A percentile compares a stretch with the other conserved stretches of the same genome.
phyloP scores from a whole-genome alignment of 2,329 filamentous ascomycete species.

The Macroventuria anomochaeta region DNA sequence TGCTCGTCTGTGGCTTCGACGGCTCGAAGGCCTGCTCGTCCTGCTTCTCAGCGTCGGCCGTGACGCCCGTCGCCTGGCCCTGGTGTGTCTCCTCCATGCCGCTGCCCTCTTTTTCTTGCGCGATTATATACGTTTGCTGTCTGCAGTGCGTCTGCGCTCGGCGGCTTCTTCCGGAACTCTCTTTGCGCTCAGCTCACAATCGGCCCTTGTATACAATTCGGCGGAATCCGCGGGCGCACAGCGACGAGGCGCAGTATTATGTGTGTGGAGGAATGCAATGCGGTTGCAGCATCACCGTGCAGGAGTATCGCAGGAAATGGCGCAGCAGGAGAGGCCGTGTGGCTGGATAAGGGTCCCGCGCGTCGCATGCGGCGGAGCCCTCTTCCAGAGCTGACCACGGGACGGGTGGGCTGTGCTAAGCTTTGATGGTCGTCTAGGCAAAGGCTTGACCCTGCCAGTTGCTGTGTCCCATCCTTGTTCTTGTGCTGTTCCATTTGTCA shows the following conservation, averaged over 20 bases:
- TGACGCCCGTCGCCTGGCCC: conserved; percentile 10
- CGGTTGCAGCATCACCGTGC: neutral
- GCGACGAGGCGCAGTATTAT: neutral
- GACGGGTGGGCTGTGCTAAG: conserved; percentile 2
- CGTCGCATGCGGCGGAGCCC: conserved; percentile 5
- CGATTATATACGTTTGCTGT: conserved; percentile 17
- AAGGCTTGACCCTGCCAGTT: conserved; percentile 9
- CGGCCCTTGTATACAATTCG: neutral
- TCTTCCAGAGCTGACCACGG: neutral
- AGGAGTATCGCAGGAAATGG: neutral
- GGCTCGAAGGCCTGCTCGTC: conserved; percentile 8
- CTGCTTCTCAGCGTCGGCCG: conserved; percentile 16
- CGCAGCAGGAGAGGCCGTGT: neutral
- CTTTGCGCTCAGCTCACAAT: conserved; percentile 1
- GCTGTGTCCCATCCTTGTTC: neutral
- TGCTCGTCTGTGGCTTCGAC: conserved; percentile 36
- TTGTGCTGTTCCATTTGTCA: neutral
- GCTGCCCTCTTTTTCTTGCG: neutral
- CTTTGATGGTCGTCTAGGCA: conserved; percentile 13
- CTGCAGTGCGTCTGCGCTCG: neutral
- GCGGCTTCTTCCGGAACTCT: neutral
- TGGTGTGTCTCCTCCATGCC: conserved; percentile 10
- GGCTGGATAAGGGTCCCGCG: conserved; percentile 4
- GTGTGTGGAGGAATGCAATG: neutral
- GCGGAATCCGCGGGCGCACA: neutral